These are phyloP conservation scores for Amanita thiersii DNA, from an alignment of 768 basidiomycete species.

Conservation along the genomic window DNA sequence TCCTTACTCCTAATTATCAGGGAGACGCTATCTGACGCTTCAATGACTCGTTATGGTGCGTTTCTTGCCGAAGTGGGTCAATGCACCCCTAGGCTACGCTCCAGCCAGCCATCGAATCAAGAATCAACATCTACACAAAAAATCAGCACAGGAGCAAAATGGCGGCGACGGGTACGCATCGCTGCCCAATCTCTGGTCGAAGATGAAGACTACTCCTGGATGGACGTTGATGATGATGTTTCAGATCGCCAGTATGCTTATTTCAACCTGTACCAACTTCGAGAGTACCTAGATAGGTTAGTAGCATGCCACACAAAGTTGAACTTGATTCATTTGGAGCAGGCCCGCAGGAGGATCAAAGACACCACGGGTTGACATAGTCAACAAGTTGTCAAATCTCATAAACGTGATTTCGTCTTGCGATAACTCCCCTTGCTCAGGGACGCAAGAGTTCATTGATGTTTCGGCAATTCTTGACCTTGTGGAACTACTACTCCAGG, in stretches of 20 bases:
- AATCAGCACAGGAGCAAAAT: conserved; percentile 9
- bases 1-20: conserved; percentile 13
- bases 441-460: conserved; percentile 17
- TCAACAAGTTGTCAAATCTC: conserved; percentile 22
- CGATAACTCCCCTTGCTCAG: conserved; percentile 20
- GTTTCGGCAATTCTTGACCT: conserved; percentile 27
- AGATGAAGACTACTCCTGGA: conserved; percentile 43
- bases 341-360: conserved; percentile 24
- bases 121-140: background rate
- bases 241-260: conserved; percentile 31
- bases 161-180: conserved; percentile 25
- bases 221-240: conserved; percentile 41
- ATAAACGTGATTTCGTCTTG: conserved; percentile 31
- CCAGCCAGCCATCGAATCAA: background rate
- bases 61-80: conserved; percentile 12
- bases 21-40: conserved; percentile 14
- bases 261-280: conserved; percentile 39
- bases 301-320: conserved; percentile 1
- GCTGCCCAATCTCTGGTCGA: conserved; percentile 31
- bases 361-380: conserved; percentile 20
- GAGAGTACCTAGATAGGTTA: conserved; percentile 33
- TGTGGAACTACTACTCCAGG: conserved; percentile 35
- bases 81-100: background rate
- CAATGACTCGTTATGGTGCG: conserved; percentile 13
- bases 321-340: conserved; percentile 13